Evolutionary conservation across 2,329 filamentous ascomycete species (phyloP).

Genomic region (Pseudogymnoascus sp.): DNA sequence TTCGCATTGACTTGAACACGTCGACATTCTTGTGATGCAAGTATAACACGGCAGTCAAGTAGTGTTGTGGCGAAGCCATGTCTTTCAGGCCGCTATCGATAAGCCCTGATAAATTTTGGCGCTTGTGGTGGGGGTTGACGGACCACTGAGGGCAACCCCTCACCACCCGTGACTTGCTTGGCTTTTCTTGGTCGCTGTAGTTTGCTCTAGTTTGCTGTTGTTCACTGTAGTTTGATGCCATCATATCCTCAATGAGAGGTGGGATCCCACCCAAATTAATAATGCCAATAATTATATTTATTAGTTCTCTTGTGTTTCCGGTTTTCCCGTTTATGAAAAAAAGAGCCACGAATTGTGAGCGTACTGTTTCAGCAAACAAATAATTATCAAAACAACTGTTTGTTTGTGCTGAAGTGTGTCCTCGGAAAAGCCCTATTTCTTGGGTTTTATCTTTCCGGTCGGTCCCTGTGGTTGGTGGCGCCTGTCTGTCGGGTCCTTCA

Average conservation of each 20-base stretch:
- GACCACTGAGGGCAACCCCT: constrained; percentile 7
- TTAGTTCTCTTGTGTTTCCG: background rate
- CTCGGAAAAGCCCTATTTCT: constrained; percentile 4
- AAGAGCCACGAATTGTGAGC: background rate
- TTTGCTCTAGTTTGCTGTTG: background rate
- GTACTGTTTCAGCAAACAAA: background rate
- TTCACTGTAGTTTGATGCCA: background rate
- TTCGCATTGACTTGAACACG: background rate
- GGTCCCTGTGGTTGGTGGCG: no score
- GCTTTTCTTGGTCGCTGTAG: background rate
- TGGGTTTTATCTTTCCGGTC: background rate
- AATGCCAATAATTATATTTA: constrained; percentile 8
- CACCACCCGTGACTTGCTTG: background rate
- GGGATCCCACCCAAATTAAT: background rate
- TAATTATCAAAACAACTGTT: background rate
- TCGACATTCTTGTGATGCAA: background rate
- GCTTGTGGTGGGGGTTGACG: constrained; percentile 6
- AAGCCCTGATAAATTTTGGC: background rate
- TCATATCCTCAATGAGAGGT: background rate
- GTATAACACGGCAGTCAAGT: background rate
- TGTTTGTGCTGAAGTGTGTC: background rate
- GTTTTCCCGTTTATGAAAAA: background rate
- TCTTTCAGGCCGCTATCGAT: constrained; percentile 4
- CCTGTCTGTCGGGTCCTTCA: background rate
- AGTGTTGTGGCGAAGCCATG: background rate